A percentile compares a stretch with the other conserved stretches of the same genome.
phyloP scores from a whole-genome alignment of 2,329 filamentous ascomycete genomes.

The Tolypocladium nubicola region DNA sequence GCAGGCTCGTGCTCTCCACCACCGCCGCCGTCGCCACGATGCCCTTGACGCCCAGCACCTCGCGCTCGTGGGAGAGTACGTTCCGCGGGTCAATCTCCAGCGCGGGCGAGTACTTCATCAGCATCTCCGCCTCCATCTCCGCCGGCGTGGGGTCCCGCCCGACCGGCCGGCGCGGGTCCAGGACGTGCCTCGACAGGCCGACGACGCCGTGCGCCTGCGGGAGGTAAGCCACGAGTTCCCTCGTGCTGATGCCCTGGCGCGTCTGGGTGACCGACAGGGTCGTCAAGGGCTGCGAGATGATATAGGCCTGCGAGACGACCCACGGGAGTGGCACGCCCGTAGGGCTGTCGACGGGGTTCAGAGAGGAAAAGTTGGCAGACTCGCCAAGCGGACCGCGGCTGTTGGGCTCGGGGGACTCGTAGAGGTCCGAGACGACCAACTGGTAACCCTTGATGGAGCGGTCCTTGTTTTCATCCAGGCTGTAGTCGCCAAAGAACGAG shows the following conservation, averaged over 20 bases:
- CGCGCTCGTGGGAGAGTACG: constrained; percentile 70
- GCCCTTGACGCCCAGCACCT: constrained; percentile 63
- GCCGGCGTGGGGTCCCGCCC: constrained; percentile 70
- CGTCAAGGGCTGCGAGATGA: constrained; percentile 69
- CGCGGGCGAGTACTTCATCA: constrained; percentile 63
- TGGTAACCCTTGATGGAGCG: constrained; percentile 70
- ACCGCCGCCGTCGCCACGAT: constrained; percentile 68
- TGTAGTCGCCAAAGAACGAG: constrained; percentile 59
- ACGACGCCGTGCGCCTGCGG: constrained; percentile 64
- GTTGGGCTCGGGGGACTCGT: constrained; percentile 74
- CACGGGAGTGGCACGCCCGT: constrained; percentile 54
- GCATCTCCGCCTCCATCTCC: constrained; percentile 70
- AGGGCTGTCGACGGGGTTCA: constrained; percentile 51
- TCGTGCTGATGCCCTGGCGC: constrained; percentile 78
- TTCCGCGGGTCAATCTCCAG: constrained; percentile 78
- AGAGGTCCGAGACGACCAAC: constrained; percentile 77
- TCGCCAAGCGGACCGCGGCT: constrained; percentile 71
- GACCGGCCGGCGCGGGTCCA: constrained; percentile 80
- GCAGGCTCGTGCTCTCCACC: constrained; percentile 83
- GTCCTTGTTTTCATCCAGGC: constrained; percentile 40
- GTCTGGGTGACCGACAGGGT: constrained; percentile 80
- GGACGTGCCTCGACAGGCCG: constrained; percentile 64
- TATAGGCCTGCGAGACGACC: constrained; percentile 68
- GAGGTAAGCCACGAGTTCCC: constrained; percentile 71
- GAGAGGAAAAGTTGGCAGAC: constrained; percentile 64